Conservation (phyloP, 2,329 filamentous ascomycete species). For the Botrytis porri region DNA sequence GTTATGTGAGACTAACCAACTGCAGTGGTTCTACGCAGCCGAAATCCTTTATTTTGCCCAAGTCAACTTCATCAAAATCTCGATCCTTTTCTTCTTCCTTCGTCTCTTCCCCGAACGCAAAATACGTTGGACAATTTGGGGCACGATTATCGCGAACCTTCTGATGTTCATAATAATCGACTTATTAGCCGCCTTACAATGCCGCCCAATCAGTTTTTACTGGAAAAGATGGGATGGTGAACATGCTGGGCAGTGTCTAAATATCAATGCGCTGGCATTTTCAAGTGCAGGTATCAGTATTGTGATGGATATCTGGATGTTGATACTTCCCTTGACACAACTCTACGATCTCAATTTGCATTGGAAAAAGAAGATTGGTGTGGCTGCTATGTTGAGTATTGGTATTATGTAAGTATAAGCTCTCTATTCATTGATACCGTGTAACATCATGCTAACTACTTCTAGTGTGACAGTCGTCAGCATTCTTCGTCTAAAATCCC, state of each 20-base stretch:
- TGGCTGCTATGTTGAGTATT: constrained; percentile 50
- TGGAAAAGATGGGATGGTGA: constrained; percentile 53
- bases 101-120: constrained; percentile 24
- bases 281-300: constrained; percentile 52
- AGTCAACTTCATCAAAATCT: constrained; percentile 22
- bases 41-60: constrained; percentile 27
- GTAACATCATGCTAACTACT: neutral
- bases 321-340: constrained; percentile 49
- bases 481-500: constrained; percentile 4
- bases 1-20: neutral
- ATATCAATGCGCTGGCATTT: constrained; percentile 50
- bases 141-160: constrained; percentile 18
- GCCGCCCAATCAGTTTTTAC: constrained; percentile 49
- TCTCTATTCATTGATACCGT: neutral
- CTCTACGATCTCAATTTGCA: constrained; percentile 44
- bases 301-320: constrained; percentile 49
- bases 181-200: constrained; percentile 40
- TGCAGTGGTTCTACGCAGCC: constrained; percentile 24
- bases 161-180: constrained; percentile 22
- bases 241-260: constrained; percentile 47
- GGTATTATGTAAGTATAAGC: constrained; percentile 40
- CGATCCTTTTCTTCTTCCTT: constrained; percentile 27
- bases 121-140: constrained; percentile 13
- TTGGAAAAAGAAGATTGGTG: constrained; percentile 47
- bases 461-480: constrained; percentile 8